Evolutionary conservation across 768 basidiomycete species (phyloP).

Genomic region (Russula lepida): DNA sequence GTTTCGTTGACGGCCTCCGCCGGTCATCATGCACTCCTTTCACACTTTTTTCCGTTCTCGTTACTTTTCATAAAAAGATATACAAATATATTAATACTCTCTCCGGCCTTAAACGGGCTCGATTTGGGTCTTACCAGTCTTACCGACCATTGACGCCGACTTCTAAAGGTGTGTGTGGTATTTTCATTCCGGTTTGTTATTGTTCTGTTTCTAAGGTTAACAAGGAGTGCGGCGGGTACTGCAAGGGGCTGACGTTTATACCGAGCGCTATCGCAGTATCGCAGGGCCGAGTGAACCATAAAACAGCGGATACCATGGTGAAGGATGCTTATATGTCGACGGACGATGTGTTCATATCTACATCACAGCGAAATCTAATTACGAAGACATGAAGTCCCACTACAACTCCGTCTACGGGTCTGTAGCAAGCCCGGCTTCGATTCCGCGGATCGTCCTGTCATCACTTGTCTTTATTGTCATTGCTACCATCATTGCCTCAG

Average conservation of each 20-base stretch:
- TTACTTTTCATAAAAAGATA: constrained; percentile 4
- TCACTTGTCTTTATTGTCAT: not conserved
- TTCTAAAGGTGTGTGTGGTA: too few relatives aligned
- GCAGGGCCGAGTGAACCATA: too few relatives aligned
- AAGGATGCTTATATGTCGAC: not conserved
- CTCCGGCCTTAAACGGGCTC: not conserved
- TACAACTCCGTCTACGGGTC: not conserved
- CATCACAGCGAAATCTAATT: not conserved
- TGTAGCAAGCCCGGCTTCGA: not conserved
- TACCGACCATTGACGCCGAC: too few relatives aligned
- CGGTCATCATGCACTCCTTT: constrained; percentile 5
- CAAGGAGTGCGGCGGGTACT: not conserved
- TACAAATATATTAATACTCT: constrained; percentile 9
- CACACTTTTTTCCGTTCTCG: not conserved
- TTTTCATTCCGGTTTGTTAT: not conserved
- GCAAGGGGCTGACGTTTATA: not conserved
- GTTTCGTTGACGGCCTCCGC: not conserved
- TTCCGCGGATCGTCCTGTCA: not conserved
- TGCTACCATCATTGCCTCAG: not conserved
- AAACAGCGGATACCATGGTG: not conserved
- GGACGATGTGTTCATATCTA: not conserved
- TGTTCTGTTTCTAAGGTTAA: not conserved
- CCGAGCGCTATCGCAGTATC: not conserved
- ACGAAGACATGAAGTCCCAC: not conserved
- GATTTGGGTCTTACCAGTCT: not conserved